These are phyloP conservation scores for Chenopodium suecicum DNA, from an alignment of 148 eudicot genomes.

Conservation along the genomic window DNA sequence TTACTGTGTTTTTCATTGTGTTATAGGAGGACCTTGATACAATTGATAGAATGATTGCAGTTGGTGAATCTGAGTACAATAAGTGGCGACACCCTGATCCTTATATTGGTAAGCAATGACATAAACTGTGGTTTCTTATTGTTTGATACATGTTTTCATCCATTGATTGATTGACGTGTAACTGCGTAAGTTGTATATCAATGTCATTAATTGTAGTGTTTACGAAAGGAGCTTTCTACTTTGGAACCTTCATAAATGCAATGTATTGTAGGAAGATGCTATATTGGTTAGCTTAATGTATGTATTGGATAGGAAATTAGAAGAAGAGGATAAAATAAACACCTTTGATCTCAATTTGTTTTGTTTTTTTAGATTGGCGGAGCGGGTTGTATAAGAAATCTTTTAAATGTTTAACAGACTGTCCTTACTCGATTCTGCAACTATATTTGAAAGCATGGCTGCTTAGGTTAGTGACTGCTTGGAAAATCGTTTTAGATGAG, in stretches of 20 bases:
- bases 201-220: background rate
- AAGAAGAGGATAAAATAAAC: conserved; percentile 1
- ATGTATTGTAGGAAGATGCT: background rate
- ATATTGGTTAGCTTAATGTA: background rate
- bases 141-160: background rate
- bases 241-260: background rate
- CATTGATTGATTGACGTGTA: background rate
- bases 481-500: background rate
- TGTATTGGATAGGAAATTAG: background rate
- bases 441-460: background rate
- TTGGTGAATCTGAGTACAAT: conserved; percentile 70
- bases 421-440: background rate
- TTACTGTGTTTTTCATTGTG: conserved; percentile 13
- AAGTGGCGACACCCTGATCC: conserved; percentile 99
- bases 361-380: background rate
- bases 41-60: conserved; percentile 80
- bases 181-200: background rate
- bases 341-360: background rate
- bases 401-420: background rate
- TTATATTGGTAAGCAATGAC: conserved; percentile 61
- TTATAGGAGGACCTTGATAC: conserved; percentile 75
- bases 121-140: background rate
- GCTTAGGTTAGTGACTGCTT: background rate
- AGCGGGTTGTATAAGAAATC: background rate
- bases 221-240: background rate